Conservation (phyloP, 352 stramenopile species). For the Pilasporangium apinafurcum region DNA sequence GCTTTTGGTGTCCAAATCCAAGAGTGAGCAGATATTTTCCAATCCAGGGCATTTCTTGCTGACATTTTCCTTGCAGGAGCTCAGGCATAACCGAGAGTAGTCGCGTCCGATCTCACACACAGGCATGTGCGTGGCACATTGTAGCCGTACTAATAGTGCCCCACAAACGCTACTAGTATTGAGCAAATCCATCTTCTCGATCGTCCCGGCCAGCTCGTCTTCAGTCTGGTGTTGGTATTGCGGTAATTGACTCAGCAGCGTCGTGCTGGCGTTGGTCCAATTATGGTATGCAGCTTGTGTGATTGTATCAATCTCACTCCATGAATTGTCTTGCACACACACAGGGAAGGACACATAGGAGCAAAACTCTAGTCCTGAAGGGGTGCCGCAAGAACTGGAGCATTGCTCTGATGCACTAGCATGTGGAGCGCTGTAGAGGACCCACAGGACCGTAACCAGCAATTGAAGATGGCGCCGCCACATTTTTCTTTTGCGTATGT, state of each 20-base stretch:
- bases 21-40: slow-evolving; percentile 42
- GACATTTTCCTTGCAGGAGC: slow-evolving; percentile 53
- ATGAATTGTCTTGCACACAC: slow-evolving; percentile 49
- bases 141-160: slow-evolving; percentile 41
- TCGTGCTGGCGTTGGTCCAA: slow-evolving; percentile 45
- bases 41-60: slow-evolving; percentile 63
- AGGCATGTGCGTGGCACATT: slow-evolving; percentile 72
- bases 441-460: too few relatives aligned
- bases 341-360: slow-evolving; percentile 73
- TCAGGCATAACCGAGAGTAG: slow-evolving; percentile 47
- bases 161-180: slow-evolving; percentile 63
- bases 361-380: slow-evolving; percentile 67
- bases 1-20: slow-evolving; percentile 54
- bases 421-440: slow-evolving; percentile 6
- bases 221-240: slow-evolving; percentile 36
- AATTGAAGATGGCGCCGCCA: too few relatives aligned
- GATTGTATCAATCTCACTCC: slow-evolving; percentile 44
- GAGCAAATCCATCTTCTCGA: slow-evolving; percentile 45
- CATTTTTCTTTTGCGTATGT: too few relatives aligned
- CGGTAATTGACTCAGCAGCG: slow-evolving; percentile 26
- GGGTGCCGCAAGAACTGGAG: slow-evolving; percentile 70
- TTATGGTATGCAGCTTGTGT: slow-evolving; percentile 31
- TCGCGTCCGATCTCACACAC: slow-evolving; percentile 79
- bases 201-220: slow-evolving; percentile 24
- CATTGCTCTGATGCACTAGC: slow-evolving; percentile 29